Evolutionary conservation across 2,329 filamentous ascomycete species (phyloP).

Genomic region (Dothideomycetidae sp.): DNA sequence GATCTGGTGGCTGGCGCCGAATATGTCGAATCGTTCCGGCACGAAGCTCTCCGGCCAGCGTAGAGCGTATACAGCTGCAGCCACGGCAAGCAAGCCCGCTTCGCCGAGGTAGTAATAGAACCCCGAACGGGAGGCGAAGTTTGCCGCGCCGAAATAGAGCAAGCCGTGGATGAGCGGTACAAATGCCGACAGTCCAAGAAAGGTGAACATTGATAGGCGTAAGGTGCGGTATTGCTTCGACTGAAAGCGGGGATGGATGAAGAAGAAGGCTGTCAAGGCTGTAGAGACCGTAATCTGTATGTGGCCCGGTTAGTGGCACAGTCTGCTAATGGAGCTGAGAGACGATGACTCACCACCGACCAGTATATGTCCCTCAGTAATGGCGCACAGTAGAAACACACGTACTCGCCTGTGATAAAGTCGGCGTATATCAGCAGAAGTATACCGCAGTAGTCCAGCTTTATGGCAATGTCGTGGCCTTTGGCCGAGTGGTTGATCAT

Average conservation of each 20-base stretch:
- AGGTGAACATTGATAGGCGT: background rate
- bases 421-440: conserved; percentile 2
- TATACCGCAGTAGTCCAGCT: conserved; percentile 4
- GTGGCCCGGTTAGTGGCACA: no score
- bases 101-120: conserved; percentile 1
- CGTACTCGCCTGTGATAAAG: conserved; percentile 12
- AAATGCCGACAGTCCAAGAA: conserved; percentile 6
- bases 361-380: conserved; percentile 17
- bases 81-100: background rate
- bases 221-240: background rate
- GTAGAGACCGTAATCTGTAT: conserved; percentile 3
- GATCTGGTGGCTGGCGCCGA: conserved; percentile 80
- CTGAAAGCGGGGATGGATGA: conserved; percentile 2
- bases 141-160: background rate
- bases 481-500: conserved; percentile 19
- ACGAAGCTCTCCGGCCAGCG: conserved; percentile 4
- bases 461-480: background rate
- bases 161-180: conserved; percentile 3
- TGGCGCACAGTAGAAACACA: conserved; percentile 20
- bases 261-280: conserved; percentile 1
- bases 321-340: no score
- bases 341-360: conserved; percentile 19
- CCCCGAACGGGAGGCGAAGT: conserved; percentile 1
- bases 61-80: conserved; percentile 1
- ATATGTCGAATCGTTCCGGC: conserved; percentile 69